Evolutionary conservation across 2,329 filamentous ascomycete species (phyloP).

Genomic region (Talaromyces albobiverticillius): DNA sequence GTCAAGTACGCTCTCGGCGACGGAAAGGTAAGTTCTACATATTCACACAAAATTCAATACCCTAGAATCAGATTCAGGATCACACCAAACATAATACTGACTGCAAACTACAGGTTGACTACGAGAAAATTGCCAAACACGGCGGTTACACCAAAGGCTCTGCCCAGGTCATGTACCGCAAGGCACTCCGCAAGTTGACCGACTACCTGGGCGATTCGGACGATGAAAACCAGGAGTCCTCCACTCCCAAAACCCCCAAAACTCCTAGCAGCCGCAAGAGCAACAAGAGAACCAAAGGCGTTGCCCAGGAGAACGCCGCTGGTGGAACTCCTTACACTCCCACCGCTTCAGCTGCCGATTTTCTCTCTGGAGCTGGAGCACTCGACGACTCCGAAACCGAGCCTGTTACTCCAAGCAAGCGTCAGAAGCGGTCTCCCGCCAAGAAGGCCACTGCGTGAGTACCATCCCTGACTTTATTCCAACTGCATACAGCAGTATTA

Average conservation of each 20-base stretch:
- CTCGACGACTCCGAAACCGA: constrained; percentile 12
- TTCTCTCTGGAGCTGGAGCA: background rate
- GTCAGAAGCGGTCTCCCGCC: constrained; percentile 19
- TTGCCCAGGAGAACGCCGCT: constrained; percentile 5
- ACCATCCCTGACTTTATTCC: too few species aligned
- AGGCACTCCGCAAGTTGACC: constrained; percentile 37
- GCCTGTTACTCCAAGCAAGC: constrained; percentile 19
- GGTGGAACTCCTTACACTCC: background rate
- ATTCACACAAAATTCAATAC: background rate
- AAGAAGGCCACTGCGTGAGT: constrained; percentile 19
- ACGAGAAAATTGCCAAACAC: constrained; percentile 32
- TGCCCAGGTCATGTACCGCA: constrained; percentile 34
- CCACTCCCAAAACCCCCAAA: background rate
- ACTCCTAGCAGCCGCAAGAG: constrained; percentile 3
- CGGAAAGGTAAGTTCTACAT: constrained; percentile 13
- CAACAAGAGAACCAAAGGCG: constrained; percentile 23
- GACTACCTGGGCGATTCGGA: background rate
- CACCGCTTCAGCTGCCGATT: background rate
- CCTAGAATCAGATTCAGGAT: background rate
- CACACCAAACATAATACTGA: too few species aligned
- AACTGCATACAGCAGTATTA: background rate
- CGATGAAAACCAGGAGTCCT: background rate
- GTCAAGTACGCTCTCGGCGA: constrained; percentile 4
- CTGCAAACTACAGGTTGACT: constrained; percentile 33
- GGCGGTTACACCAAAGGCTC: constrained; percentile 33